Conservation (phyloP, 2,329 filamentous ascomycete species). For the Colletotrichum gloeosporioides region DNA sequence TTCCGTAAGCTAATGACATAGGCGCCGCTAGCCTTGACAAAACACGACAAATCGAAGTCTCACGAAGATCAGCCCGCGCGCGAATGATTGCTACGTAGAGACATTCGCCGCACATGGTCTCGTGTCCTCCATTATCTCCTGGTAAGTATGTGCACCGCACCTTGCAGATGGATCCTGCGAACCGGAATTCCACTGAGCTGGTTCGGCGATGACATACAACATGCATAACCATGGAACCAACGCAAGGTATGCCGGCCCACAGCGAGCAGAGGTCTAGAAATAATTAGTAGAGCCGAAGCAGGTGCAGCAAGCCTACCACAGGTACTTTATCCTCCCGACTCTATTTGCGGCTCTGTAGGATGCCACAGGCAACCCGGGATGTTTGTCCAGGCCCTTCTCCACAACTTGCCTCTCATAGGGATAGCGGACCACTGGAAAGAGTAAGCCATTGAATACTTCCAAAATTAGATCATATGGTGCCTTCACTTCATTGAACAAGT, state of each 20-base stretch:
- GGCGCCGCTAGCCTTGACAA: neutral
- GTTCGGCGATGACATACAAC: neutral
- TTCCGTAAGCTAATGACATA: neutral
- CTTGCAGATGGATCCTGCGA: neutral
- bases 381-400: neutral
- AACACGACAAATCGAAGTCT: neutral
- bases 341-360: neutral
- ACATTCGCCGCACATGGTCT: neutral
- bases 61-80: neutral
- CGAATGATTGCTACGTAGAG: neutral
- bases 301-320: neutral
- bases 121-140: neutral
- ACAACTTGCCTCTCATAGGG: neutral
- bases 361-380: neutral
- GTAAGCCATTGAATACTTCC: neutral
- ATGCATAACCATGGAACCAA: neutral
- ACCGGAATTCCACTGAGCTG: neutral
- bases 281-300: neutral
- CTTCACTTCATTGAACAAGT: neutral
- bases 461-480: neutral
- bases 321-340: neutral
- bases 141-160: neutral
- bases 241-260: neutral
- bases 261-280: neutral
- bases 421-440: neutral